A percentile compares a stretch with the other conserved stretches of the same genome.
Evolutionary conservation across 2,329 filamentous ascomycete genomes (phyloP).

Genomic region (Scedosporium boydii): DNA sequence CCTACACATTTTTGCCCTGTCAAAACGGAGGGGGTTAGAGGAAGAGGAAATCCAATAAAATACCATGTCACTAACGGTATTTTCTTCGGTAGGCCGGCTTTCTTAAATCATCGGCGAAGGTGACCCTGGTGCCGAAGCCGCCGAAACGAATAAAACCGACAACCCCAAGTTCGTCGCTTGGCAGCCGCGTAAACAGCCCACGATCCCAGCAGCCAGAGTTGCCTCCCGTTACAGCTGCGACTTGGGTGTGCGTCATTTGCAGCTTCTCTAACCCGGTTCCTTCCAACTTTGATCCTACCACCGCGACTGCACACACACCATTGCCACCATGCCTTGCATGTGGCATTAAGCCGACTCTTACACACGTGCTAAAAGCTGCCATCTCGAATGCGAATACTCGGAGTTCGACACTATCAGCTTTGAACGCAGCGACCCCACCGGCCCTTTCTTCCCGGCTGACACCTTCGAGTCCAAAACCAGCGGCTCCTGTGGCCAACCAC

Average conservation of each 20-base stretch:
- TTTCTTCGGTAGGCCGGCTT: slow-evolving; percentile 54
- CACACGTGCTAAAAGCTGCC: slow-evolving; percentile 76
- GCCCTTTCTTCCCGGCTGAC: slow-evolving; percentile 22
- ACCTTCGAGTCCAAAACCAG: slow-evolving; percentile 8
- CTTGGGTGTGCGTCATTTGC: slow-evolving; percentile 95
- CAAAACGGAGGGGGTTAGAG: neutral
- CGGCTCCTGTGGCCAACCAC: slow-evolving; percentile 4
- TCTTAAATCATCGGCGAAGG: slow-evolving; percentile 87
- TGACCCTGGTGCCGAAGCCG: slow-evolving; percentile 79
- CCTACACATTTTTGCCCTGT: slow-evolving; percentile 4
- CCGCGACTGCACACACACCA: slow-evolving; percentile 68
- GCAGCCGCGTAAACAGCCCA: neutral
- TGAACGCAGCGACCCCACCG: neutral
- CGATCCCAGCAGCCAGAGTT: slow-evolving; percentile 22
- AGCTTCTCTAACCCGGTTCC: slow-evolving; percentile 89
- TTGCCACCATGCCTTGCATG: slow-evolving; percentile 84
- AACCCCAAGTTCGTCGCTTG: neutral
- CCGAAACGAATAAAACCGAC: slow-evolving; percentile 43
- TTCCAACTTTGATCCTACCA: slow-evolving; percentile 81
- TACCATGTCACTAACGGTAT: neutral
- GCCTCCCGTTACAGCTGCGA: slow-evolving; percentile 50
- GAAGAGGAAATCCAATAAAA: neutral
- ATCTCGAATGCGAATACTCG: slow-evolving; percentile 64
- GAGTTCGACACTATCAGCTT: neutral
- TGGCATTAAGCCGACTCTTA: slow-evolving; percentile 81